Evolutionary conservation across 345 rosid genomes (phyloP).

Genomic region (Clausena lansium): DNA sequence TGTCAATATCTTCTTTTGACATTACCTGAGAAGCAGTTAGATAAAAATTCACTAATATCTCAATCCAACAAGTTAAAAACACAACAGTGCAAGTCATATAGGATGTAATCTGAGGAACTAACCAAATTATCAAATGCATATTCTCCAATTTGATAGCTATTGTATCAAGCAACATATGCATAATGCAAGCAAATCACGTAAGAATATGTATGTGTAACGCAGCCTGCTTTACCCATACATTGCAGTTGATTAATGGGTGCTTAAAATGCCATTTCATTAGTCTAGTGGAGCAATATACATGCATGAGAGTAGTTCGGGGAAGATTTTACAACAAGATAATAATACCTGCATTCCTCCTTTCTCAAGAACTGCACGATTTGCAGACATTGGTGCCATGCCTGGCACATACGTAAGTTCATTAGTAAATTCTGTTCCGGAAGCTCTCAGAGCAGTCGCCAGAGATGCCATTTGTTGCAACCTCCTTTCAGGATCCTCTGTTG

Average conservation of each 20-base stretch:
- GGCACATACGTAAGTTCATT: constrained; percentile 64
- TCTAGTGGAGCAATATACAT: background rate
- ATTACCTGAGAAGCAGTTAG: constrained; percentile 48
- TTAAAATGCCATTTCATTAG: background rate
- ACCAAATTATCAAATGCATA: background rate
- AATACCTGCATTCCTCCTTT: constrained; percentile 92
- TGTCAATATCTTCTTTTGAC: constrained; percentile 67
- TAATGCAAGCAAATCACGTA: background rate
- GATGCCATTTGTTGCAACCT: constrained; percentile 88
- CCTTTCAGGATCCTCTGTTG: constrained; percentile 58
- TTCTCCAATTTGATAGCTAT: background rate
- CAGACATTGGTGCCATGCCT: constrained; percentile 66
- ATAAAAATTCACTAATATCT: background rate
- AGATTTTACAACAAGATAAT: too few relatives aligned
- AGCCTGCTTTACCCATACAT: background rate
- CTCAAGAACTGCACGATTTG: constrained; percentile 65
- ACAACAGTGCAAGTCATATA: background rate
- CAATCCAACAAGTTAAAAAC: background rate
- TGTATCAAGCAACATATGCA: background rate
- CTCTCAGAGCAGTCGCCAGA: constrained; percentile 75
- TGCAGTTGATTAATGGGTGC: background rate
- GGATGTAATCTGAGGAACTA: background rate
- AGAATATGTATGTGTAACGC: background rate
- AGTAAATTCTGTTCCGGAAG: constrained; percentile 61
- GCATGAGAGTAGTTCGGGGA: background rate